These are phyloP conservation scores for Globisporangium barbulae DNA, from an alignment of 352 stramenopile species.

Conservation along the genomic window DNA sequence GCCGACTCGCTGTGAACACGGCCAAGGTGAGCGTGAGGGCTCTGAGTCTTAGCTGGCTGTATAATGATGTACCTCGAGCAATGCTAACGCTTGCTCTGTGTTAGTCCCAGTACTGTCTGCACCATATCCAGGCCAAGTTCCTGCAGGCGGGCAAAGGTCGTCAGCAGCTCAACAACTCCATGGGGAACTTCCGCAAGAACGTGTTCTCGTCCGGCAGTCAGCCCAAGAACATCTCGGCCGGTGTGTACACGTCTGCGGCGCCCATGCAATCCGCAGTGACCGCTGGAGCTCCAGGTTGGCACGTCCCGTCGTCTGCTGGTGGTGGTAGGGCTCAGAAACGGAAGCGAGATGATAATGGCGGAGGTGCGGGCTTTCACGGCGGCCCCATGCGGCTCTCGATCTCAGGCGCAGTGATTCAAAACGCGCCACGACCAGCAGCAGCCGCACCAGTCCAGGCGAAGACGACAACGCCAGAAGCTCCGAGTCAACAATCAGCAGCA, in stretches of 20 bases:
- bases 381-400: constrained; percentile 50
- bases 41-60: neutral
- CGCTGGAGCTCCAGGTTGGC: constrained; percentile 13
- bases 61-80: constrained; percentile 6
- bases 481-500: neutral
- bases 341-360: constrained; percentile 29
- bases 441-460: too few relatives aligned
- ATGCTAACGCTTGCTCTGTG: neutral
- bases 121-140: constrained; percentile 75
- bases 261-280: constrained; percentile 10
- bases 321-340: constrained; percentile 40
- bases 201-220: constrained; percentile 50
- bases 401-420: constrained; percentile 46
- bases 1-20: constrained; percentile 70
- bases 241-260: constrained; percentile 57
- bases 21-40: constrained; percentile 37
- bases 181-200: constrained; percentile 60
- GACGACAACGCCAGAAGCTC: constrained; percentile 7
- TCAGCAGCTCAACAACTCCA: constrained; percentile 74
- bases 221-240: constrained; percentile 74
- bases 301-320: constrained; percentile 18
- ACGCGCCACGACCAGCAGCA: neutral
- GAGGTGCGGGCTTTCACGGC: constrained; percentile 25
- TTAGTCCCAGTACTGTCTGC: constrained; percentile 71
- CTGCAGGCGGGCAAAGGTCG: constrained; percentile 63